Conservation (phyloP, 2,329 filamentous ascomycete species). For the Clarireedia sp. region DNA sequence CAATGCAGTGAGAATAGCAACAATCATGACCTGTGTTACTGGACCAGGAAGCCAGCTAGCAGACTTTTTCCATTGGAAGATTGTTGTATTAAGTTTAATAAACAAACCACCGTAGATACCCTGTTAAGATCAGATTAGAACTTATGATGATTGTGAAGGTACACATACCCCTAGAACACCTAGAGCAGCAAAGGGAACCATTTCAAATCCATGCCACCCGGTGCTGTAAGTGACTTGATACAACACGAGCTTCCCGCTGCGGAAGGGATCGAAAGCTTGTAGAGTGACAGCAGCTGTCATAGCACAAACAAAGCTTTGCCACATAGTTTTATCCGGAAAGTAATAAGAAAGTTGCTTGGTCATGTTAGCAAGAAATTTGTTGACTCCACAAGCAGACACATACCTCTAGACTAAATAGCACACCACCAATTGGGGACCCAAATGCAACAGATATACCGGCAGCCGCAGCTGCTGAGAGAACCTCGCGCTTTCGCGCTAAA, state of each 20-base stretch:
- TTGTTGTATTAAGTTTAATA: slow-evolving; percentile 85
- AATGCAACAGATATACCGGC: slow-evolving; percentile 53
- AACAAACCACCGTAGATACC: slow-evolving; percentile 94
- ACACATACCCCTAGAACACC: slow-evolving; percentile 65
- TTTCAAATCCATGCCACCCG: slow-evolving; percentile 90
- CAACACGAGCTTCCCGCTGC: slow-evolving; percentile 88
- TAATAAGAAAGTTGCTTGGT: slow-evolving; percentile 85
- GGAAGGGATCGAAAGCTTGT: slow-evolving; percentile 88
- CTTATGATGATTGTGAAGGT: neutral
- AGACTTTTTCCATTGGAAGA: slow-evolving; percentile 73
- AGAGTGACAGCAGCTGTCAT: slow-evolving; percentile 96
- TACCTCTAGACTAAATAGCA: slow-evolving; percentile 89
- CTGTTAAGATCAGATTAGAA: slow-evolving; percentile 29
- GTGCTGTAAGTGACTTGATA: slow-evolving; percentile 92
- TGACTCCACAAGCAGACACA: slow-evolving; percentile 9
- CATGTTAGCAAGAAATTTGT: slow-evolving; percentile 9
- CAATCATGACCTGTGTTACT: slow-evolving; percentile 68
- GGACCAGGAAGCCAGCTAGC: slow-evolving; percentile 59
- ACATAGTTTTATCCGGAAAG: slow-evolving; percentile 99
- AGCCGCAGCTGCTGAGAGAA: slow-evolving; percentile 82
- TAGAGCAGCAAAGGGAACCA: slow-evolving; percentile 78
- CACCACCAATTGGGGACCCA: slow-evolving; percentile 72
- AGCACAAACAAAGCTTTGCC: slow-evolving; percentile 98
- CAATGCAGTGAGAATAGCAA: slow-evolving; percentile 74
- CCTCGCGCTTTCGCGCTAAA: slow-evolving; percentile 80